phyloP scores from a whole-genome alignment of 805 yeast genomes.

The Lipomyces starkeyi region DNA sequence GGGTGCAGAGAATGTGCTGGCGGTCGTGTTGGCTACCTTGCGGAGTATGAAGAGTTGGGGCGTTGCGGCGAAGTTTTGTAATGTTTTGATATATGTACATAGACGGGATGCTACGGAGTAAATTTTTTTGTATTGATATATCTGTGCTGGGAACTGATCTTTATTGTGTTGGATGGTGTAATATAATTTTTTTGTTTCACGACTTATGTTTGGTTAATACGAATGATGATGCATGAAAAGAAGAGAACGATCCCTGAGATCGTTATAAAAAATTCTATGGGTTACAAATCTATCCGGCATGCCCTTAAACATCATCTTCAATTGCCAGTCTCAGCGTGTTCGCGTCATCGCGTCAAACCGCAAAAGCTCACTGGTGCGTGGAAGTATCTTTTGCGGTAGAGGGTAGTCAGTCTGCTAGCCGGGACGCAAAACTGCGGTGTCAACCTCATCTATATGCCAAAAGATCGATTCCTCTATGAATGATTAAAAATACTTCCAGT shows the following conservation, averaged over 20 bases:
- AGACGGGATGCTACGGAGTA: constrained; percentile 3
- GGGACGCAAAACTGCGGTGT: background rate
- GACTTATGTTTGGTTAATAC: background rate
- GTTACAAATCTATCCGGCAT: background rate
- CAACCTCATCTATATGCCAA: background rate
- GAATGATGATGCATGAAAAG: background rate
- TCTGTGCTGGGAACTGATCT: background rate
- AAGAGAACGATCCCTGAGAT: background rate
- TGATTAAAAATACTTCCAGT: constrained; percentile 40
- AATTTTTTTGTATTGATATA: background rate
- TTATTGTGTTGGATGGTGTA: background rate
- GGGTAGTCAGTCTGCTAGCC: no score
- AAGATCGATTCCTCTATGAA: background rate
- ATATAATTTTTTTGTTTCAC: background rate
- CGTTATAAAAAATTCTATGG: background rate
- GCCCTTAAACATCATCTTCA: no score
- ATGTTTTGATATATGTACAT: constrained; percentile 13
- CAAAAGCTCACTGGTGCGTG: background rate
- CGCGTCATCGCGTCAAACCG: background rate
- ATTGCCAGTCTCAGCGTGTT: background rate
- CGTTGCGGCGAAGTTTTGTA: constrained; percentile 36
- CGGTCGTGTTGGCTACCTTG: constrained; percentile 28
- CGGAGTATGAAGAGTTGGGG: constrained; percentile 36
- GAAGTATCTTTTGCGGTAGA: no score
- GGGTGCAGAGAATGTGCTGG: constrained; percentile 22